Conservation (phyloP, 1,284 basidiomycete species). For the Ustilago esculenta region DNA sequence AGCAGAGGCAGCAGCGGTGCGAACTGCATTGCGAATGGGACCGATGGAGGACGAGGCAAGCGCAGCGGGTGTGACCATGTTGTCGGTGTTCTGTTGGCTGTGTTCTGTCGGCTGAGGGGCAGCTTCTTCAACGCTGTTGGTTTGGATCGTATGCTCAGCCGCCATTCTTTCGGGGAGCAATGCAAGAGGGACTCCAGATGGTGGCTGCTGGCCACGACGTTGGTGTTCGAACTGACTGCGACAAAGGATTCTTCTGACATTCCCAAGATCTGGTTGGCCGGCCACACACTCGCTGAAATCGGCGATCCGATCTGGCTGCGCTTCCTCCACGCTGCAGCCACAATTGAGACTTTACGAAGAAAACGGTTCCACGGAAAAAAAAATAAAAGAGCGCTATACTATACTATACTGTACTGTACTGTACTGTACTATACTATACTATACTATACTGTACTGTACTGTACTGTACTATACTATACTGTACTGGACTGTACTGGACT, state of each 20-base stretch:
- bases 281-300: too few species aligned
- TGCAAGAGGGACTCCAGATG: too few species aligned
- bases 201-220: too few species aligned
- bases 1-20: conserved; percentile 5
- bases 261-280: background rate
- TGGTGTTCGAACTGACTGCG: too few species aligned
- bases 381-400: background rate
- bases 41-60: conserved; percentile 20
- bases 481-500: too few species aligned
- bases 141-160: background rate
- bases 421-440: too few species aligned
- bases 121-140: conserved; percentile 5
- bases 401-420: too few species aligned
- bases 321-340: conserved; percentile 29
- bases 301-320: conserved; percentile 6
- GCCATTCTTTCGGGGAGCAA: too few species aligned
- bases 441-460: too few species aligned
- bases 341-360: conserved; percentile 26
- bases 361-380: conserved; percentile 18
- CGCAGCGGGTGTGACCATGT: conserved; percentile 11
- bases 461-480: too few species aligned
- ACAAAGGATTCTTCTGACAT: conserved; percentile 13
- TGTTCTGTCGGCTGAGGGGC: background rate
- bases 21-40: conserved; percentile 25
- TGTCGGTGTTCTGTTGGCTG: conserved; percentile 5